Evolutionary conservation across 331 rosid genomes (phyloP), one percentile per base, ranked within the genome.

Genomic region (Malus hybrid): DNA sequence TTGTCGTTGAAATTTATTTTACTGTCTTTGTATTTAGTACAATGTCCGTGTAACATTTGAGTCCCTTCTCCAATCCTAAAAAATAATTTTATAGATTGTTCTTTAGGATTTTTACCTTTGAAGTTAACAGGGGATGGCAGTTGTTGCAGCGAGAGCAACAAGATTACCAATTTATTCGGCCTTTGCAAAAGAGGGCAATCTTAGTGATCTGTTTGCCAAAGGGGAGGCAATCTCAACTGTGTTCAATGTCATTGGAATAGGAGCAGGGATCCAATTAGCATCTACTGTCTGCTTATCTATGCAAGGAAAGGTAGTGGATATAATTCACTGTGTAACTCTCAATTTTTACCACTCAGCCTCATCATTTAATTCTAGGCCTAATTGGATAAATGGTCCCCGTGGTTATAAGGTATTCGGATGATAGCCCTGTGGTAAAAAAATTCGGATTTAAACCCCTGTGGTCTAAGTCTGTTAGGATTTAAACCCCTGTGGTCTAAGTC

Each of bases 201-300:
- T 93, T 55, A 93, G 98, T 74, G 98, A 93, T 80, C 90, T 93
- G 46, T 93, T 91, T 78, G 98, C 98, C 39, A 93, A 91, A 84
- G 98, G 98, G 71, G 97, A 92, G 89, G 97, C 96, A 36, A 90
- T 93, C 77, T 93, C 98, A 69, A 93, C 98, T 69, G 89, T 93
- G 69, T 93, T 83, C 85, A 93, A 89, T 84, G 96, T 88, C 52
- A 65, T 89, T 62, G 98, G 98, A 82, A 77, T 93, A 0, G 98
- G 98, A 71, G 86, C 84, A 71, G 98, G 98, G 76, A 90, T 93
- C 76, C 96, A 82, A 27, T 86, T 93, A 80, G 98, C 96, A 72
- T 89, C 98, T 67, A 89, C 98, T 50, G n/a, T 93, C 32, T 91
- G 98, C 78, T 80, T 91, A 50, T 89, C 97, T 32, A 82, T 83